Evolutionary conservation across 495 filamentous ascomycete genomes (phyloP), one percentile per base, ranked within the genome.

Genomic region (Penicillium lagena): DNA sequence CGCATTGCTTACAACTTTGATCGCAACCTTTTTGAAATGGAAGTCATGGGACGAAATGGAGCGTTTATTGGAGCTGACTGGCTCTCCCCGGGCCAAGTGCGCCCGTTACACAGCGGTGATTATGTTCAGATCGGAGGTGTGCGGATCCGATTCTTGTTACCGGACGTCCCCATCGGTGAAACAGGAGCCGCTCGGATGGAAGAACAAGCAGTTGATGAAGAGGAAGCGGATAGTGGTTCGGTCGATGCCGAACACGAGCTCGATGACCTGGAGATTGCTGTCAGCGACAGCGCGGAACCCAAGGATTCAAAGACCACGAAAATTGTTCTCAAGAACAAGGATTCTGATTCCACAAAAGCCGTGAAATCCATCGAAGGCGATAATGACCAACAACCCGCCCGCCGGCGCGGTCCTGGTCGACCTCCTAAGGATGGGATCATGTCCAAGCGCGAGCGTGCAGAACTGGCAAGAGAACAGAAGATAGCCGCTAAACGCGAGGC

Each of bases 341-440:
- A 60, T 8, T 27, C 60, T 7, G 63, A 67, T 35, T 31, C 49
- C 7, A 40, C 55, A 11, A 62, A 58, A 33, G 37, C 56, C 10
- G 40, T 58, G n/a, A 52, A 50, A 17, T 69, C 68, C 7, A 56
- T 70, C 7, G 70, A 73, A 38, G 45, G 47, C n/a, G 59, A 53
- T 12, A 70, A 67, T 38, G 63, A 58, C 45, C 55, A 60, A 43
- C 71, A 68, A 41, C 75, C 78, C 6, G 71, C 73, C 4, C 87
- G 81, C 57, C 85, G 88, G 42, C 83, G 86, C 42, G 89, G 90
- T 9, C 90, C 90, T 36, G 90, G 90, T 29, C 71, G 90, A 42
- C 90, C 90, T 36, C 90, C 90, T 8, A 95, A 95, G 72, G 85
- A 95, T 62, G 90, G 90, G 7, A 81, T 93, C 58, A 90, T 94